Conservation (phyloP, 179 eudicot genomes). For the Pouteria campechiana region DNA sequence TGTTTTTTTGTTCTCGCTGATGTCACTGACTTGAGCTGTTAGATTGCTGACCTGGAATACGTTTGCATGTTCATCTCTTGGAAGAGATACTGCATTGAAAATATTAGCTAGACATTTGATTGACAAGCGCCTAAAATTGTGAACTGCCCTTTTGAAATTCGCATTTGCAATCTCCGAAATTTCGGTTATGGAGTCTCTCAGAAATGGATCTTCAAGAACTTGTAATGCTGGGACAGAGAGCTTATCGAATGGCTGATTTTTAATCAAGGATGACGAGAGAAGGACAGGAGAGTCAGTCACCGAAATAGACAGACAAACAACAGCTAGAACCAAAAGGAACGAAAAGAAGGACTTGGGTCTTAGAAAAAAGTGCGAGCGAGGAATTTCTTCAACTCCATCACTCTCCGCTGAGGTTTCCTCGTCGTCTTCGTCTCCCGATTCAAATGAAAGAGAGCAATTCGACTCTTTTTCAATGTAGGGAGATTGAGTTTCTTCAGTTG, state of each 20-base stretch:
- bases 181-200: too few species aligned
- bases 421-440: slow-evolving; percentile 15
- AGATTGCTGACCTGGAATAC: slow-evolving; percentile 29
- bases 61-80: slow-evolving; percentile 9
- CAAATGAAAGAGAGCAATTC: slow-evolving; percentile 24
- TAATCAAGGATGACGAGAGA: slow-evolving; percentile 2
- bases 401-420: slow-evolving; percentile 10
- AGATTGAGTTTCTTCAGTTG: slow-evolving; percentile 22
- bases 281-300: slow-evolving; percentile 16
- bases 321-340: slow-evolving; percentile 29
- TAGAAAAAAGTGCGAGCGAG: slow-evolving; percentile 12
- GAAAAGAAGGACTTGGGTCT: slow-evolving; percentile 26
- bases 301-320: slow-evolving; percentile 26
- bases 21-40: slow-evolving; percentile 13
- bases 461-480: slow-evolving; percentile 20
- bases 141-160: slow-evolving; percentile 13
- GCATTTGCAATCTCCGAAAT: slow-evolving; percentile 20
- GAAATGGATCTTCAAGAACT: too few species aligned
- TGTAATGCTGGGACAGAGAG: slow-evolving; percentile 11
- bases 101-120: slow-evolving; percentile 14
- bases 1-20: slow-evolving; percentile 3
- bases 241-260: slow-evolving; percentile 16
- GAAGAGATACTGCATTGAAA: slow-evolving; percentile 8
- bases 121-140: slow-evolving; percentile 25
- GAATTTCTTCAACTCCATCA: slow-evolving; percentile 10